Conservation (phyloP, 2,329 filamentous ascomycete species). For the Colletotrichum liriopes region DNA sequence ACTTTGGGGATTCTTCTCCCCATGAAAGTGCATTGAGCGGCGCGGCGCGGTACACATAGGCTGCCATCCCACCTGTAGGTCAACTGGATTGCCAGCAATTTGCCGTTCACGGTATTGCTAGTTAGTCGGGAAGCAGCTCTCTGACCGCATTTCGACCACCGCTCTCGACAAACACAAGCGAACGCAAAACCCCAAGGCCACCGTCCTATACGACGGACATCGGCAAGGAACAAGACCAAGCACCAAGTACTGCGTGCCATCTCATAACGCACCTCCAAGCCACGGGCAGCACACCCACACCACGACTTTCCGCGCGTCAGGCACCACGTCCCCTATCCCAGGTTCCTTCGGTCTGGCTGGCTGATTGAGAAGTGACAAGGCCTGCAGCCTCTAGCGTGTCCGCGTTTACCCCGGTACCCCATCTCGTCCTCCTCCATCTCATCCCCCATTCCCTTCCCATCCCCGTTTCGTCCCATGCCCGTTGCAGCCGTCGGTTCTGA, state of each 20-base stretch:
- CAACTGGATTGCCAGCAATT: neutral
- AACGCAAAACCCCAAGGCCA: neutral
- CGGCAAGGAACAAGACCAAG: neutral
- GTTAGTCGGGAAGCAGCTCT: neutral
- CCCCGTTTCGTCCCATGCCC: slow-evolving; percentile 40
- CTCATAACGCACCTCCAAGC: neutral
- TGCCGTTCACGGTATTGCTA: neutral
- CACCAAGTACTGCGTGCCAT: neutral
- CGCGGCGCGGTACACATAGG: slow-evolving; percentile 11
- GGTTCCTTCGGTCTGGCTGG: slow-evolving; percentile 18
- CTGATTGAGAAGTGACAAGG: slow-evolving; percentile 18
- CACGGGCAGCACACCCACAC: neutral
- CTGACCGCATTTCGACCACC: neutral
- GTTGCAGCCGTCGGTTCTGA: slow-evolving; percentile 32
- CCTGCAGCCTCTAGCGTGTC: slow-evolving; percentile 25
- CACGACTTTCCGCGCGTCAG: slow-evolving; percentile 3
- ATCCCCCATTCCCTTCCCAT: slow-evolving; percentile 30
- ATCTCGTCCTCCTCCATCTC: slow-evolving; percentile 13
- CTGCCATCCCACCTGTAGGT: neutral
- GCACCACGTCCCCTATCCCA: slow-evolving; percentile 10
- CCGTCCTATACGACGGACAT: neutral
- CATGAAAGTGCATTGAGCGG: neutral
- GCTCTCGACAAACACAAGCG: neutral
- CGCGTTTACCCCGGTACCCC: slow-evolving; percentile 26
- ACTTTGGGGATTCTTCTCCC: slow-evolving; percentile 1